Evolutionary conservation across 2,329 filamentous ascomycete genomes (phyloP).

Genomic region (Botrytis galanthina): DNA sequence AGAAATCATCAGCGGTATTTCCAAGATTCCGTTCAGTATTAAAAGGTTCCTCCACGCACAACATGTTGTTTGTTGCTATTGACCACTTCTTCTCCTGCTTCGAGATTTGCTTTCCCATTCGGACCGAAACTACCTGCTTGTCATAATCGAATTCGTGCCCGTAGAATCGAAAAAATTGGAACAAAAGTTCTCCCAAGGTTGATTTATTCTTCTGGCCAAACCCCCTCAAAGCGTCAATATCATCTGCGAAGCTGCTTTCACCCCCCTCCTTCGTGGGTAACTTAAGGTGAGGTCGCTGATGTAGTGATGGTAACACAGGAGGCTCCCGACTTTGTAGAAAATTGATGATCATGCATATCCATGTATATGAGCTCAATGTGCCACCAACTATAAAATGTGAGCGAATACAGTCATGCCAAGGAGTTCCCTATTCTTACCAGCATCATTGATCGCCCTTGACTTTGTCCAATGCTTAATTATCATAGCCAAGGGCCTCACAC

Average conservation of each 20-base stretch:
- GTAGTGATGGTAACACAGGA: constrained; percentile 80
- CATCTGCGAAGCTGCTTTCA: constrained; percentile 79
- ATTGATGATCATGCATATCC: constrained; percentile 97
- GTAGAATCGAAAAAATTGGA: constrained; percentile 93
- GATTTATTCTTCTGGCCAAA: constrained; percentile 81
- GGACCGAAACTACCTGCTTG: constrained; percentile 78
- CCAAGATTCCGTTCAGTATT: constrained; percentile 85
- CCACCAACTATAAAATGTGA: constrained; percentile 66
- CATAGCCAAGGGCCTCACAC: constrained; percentile 91
- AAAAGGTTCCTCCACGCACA: constrained; percentile 97
- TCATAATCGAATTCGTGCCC: constrained; percentile 92
- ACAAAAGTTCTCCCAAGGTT: constrained; percentile 79
- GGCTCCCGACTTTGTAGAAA: constrained; percentile 87
- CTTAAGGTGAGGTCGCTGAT: constrained; percentile 66
- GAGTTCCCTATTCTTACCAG: constrained; percentile 65
- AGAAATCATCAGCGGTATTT: constrained; percentile 94
- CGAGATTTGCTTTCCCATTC: constrained; percentile 72
- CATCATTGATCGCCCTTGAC: constrained; percentile 88
- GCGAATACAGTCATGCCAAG: constrained; percentile 18
- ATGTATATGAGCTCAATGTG: constrained; percentile 96
- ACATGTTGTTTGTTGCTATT: constrained; percentile 71
- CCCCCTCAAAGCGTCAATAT: constrained; percentile 69
- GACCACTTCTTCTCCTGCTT: constrained; percentile 91
- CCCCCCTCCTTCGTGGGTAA: constrained; percentile 61
- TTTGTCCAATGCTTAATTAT: constrained; percentile 98